Evolutionary conservation across 345 rosid genomes (phyloP).

Genomic region (Boechera stricta): DNA sequence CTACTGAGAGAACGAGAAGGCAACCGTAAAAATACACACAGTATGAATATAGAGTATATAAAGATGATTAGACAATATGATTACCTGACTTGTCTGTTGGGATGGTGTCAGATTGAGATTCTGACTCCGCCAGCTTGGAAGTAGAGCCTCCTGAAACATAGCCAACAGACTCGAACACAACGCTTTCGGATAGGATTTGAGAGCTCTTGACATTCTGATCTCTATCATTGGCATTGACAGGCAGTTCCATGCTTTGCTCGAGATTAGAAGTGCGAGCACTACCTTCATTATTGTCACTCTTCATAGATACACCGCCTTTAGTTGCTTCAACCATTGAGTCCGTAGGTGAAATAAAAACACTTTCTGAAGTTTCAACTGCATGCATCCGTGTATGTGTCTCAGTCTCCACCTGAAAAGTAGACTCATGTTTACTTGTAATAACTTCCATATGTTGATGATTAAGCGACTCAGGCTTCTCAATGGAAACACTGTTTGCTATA

Average conservation of each 20-base stretch:
- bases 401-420: slow-evolving; percentile 39
- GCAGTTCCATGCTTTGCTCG: slow-evolving; percentile 46
- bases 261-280: slow-evolving; percentile 29
- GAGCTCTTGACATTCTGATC: slow-evolving; percentile 36
- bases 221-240: slow-evolving; percentile 40
- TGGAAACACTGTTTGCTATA: slow-evolving; percentile 19
- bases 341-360: slow-evolving; percentile 32
- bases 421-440: slow-evolving; percentile 38
- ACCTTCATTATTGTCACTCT: slow-evolving; percentile 40
- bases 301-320: slow-evolving; percentile 31
- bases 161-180: slow-evolving; percentile 37
- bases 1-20: slow-evolving; percentile 14
- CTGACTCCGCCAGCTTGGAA: slow-evolving; percentile 45
- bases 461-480: slow-evolving; percentile 38
- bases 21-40: neutral
- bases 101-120: slow-evolving; percentile 46
- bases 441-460: slow-evolving; percentile 38
- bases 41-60: slow-evolving; percentile 12
- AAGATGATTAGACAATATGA: slow-evolving; percentile 29
- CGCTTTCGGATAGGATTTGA: slow-evolving; percentile 36
- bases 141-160: slow-evolving; percentile 33
- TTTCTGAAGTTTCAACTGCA: slow-evolving; percentile 38
- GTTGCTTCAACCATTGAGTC: slow-evolving; percentile 39
- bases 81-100: slow-evolving; percentile 52
- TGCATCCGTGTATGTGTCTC: slow-evolving; percentile 38